These are phyloP conservation scores for Geosmithia putterillii DNA, from an alignment of 2,329 filamentous ascomycete species.

Conservation along the genomic window DNA sequence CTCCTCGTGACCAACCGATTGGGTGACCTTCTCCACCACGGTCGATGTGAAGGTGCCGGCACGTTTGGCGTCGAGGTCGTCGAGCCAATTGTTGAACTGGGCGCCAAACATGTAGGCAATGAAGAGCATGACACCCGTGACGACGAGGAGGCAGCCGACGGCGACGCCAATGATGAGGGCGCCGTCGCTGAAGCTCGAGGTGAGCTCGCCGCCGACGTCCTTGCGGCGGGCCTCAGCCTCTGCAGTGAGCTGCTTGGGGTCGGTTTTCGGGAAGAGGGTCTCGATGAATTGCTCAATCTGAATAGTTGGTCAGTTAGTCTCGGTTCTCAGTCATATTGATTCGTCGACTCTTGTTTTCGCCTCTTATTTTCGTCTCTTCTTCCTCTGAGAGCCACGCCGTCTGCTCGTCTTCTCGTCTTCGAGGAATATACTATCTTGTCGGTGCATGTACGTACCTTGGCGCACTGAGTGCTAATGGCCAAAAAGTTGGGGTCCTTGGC, in stretches of 20 bases:
- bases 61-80: conserved; percentile 7
- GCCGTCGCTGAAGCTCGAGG: conserved; percentile 44
- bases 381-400: no score
- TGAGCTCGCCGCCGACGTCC: conserved; percentile 15
- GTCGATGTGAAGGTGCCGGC: background rate
- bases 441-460: conserved; percentile 43
- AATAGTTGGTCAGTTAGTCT: conserved; percentile 5
- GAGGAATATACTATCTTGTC: background rate
- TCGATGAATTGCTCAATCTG: conserved; percentile 95
- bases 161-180: conserved; percentile 56
- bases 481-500: conserved; percentile 87
- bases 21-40: conserved; percentile 6
- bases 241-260: conserved; percentile 45
- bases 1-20: conserved; percentile 17
- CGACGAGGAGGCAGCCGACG: conserved; percentile 53
- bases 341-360: background rate
- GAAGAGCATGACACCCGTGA: conserved; percentile 71
- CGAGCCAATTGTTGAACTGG: conserved; percentile 50
- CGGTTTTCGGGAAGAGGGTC: conserved; percentile 77
- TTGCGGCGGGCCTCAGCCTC: conserved; percentile 22
- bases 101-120: conserved; percentile 72
- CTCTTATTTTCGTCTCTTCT: background rate
- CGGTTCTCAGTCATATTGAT: background rate
- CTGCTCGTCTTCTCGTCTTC: no score
- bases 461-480: conserved; percentile 82